Evolutionary conservation across 1,284 basidiomycete genomes (phyloP).

Genomic region (Ustilago tritici): DNA sequence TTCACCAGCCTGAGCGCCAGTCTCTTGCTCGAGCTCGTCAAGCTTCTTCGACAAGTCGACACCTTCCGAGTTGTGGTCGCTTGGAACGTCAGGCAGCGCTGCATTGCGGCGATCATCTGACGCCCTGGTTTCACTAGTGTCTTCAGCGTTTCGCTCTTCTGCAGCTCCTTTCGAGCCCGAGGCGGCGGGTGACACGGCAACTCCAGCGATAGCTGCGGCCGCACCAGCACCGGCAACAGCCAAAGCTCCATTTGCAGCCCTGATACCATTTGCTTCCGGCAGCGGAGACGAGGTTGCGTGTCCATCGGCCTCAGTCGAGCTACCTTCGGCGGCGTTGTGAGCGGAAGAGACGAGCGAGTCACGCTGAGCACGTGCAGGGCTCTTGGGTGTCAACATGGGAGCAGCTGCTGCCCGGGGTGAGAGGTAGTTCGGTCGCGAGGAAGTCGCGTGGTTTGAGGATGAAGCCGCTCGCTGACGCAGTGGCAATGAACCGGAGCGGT

Average conservation of each 20-base stretch:
- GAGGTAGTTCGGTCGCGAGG: constrained; percentile 21
- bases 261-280: constrained; percentile 1
- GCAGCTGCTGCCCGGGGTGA: constrained; percentile 6
- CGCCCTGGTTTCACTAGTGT: not conserved
- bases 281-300: constrained; percentile 23
- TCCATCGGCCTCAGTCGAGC: constrained; percentile 31
- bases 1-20: constrained; percentile 10
- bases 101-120: not conserved
- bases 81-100: constrained; percentile 24
- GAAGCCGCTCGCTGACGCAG: constrained; percentile 28
- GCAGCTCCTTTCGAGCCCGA: not conserved
- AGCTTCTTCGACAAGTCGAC: constrained; percentile 30
- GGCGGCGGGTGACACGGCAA: constrained; percentile 15
- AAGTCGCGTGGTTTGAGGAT: constrained; percentile 3
- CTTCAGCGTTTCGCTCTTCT: not conserved
- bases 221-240: constrained; percentile 21
- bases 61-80: constrained; percentile 20
- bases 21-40: constrained; percentile 28
- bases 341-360: constrained; percentile 27
- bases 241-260: constrained; percentile 2
- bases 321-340: constrained; percentile 14
- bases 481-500: constrained; percentile 10
- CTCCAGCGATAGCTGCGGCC: constrained; percentile 30
- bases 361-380: constrained; percentile 18
- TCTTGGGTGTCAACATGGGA: constrained; percentile 38